Evolutionary conservation across 805 yeast genomes (phyloP), one percentile per base, ranked within the genome.

Genomic region (Yueomyces sp.): DNA sequence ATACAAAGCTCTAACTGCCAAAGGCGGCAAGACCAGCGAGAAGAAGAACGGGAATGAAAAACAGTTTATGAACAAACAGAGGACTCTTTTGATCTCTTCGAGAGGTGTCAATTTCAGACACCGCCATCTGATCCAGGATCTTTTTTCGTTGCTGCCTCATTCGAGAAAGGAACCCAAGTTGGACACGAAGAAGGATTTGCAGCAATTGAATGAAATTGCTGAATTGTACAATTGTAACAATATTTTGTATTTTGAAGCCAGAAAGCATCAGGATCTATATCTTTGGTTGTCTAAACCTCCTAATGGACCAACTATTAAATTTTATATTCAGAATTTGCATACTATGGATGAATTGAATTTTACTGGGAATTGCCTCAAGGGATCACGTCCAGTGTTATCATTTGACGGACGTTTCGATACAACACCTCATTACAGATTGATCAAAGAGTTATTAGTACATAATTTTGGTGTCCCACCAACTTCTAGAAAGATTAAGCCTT

Each of bases 151-250:
- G 61, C 67, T 92, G 61, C 98, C 98, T 45, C 98, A 92, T 60
- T 81, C 95, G 38, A 79, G 96, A 63, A 90, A 88, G 60, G 98
- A 92, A 66, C 94, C 96, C 48, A 92, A 92, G 62, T 73, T 90
- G 56, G 98, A 92, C 65, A 81, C 88, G 46, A 92, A 92, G 66
- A 85, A 88, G 61, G 85, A 85, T 62, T 72, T 90, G 49, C 75
- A 76, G 60, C 90, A 87, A 62, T 73, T 92, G 47, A 92, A 92
- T 59, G 98, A 92, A 68, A 83, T 88, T 48, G 97, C 97, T 3
- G 98, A 92, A 59, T 70, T 92, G 50, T 87, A 90, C 75, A 92
- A 92, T 72, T 92, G 98, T 73, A 92, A 92, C 67, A 92, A 92
- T 61, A 76, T 92, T 52, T 69, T 87, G 61, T 92, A 83, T 62